A percentile compares a stretch with the other conserved stretches of the same genome.
Evolutionary conservation across 208 protist genomes (phyloP).

Genomic region (Endotrypanum monterogeii): DNA sequence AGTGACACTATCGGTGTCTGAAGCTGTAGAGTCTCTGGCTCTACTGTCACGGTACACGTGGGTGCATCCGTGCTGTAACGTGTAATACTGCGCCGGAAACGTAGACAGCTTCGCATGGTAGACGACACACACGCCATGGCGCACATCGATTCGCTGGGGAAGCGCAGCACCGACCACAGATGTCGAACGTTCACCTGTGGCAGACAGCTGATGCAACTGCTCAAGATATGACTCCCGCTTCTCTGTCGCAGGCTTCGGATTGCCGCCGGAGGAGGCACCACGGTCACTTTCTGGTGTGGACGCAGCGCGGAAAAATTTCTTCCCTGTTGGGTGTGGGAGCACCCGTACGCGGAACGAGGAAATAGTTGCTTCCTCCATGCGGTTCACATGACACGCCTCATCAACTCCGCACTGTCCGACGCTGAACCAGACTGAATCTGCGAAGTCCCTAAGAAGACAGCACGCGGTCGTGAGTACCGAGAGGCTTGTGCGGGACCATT

Average conservation of each 20-base stretch:
- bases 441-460: conserved; percentile 17
- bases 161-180: background rate
- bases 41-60: conserved; percentile 9
- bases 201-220: conserved; percentile 23
- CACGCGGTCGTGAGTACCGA: conserved; percentile 26
- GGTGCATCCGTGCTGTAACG: conserved; percentile 20
- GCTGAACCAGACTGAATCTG: conserved; percentile 1
- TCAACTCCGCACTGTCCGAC: background rate
- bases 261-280: background rate
- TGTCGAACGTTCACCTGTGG: background rate
- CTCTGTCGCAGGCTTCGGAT: background rate
- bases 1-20: background rate
- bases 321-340: conserved; percentile 19
- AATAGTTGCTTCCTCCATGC: no score
- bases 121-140: conserved; percentile 26
- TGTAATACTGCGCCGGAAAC: conserved; percentile 29
- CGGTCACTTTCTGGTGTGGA: background rate
- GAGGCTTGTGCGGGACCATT: conserved; percentile 32
- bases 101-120: conserved; percentile 23
- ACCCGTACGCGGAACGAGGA: conserved; percentile 22
- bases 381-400: background rate
- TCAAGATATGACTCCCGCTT: conserved; percentile 10
- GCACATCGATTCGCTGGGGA: conserved; percentile 16
- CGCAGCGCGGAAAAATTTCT: conserved; percentile 1
- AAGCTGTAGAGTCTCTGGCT: background rate